A percentile compares a stretch with the other conserved stretches of the same genome.
Evolutionary conservation across 2,329 filamentous ascomycete species (phyloP).

Genomic region (Pyricularia sp.): DNA sequence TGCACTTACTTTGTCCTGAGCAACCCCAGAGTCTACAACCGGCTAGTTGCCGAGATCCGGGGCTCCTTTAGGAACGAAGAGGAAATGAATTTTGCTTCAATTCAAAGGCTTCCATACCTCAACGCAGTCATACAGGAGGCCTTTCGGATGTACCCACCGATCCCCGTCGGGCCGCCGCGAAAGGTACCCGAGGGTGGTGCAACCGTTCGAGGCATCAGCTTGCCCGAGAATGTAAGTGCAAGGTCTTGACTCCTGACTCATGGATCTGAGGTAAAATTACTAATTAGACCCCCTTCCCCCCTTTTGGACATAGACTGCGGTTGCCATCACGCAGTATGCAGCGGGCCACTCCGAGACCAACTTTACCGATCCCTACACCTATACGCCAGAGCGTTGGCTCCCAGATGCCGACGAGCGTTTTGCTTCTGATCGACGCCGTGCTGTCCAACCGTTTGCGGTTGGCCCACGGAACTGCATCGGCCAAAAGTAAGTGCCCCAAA

Average conservation of each 20-base stretch:
- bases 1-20: constrained; percentile 25
- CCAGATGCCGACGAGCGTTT: constrained; percentile 20
- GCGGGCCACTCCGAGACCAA: constrained; percentile 27
- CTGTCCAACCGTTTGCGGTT: constrained; percentile 32
- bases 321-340: constrained; percentile 30
- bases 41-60: constrained; percentile 27
- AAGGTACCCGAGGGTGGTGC: constrained; percentile 16
- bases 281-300: neutral
- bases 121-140: constrained; percentile 22
- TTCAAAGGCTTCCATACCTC: constrained; percentile 18
- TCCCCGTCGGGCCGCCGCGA: constrained; percentile 15
- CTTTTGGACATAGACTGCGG: constrained; percentile 20
- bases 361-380: constrained; percentile 31
- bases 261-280: too few relatives aligned
- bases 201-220: neutral
- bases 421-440: constrained; percentile 25
- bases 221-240: constrained; percentile 1
- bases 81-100: constrained; percentile 17
- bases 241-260: neutral
- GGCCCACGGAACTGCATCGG: constrained; percentile 38
- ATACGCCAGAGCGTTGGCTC: constrained; percentile 34
- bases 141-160: constrained; percentile 21
- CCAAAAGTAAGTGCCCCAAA: constrained; percentile 24
- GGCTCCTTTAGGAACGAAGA: constrained; percentile 21
- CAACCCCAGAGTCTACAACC: constrained; percentile 20